Base-by-base conservation (phyloP, 768 basidiomycete genomes). In the Tricholoma matsutake region DNA sequence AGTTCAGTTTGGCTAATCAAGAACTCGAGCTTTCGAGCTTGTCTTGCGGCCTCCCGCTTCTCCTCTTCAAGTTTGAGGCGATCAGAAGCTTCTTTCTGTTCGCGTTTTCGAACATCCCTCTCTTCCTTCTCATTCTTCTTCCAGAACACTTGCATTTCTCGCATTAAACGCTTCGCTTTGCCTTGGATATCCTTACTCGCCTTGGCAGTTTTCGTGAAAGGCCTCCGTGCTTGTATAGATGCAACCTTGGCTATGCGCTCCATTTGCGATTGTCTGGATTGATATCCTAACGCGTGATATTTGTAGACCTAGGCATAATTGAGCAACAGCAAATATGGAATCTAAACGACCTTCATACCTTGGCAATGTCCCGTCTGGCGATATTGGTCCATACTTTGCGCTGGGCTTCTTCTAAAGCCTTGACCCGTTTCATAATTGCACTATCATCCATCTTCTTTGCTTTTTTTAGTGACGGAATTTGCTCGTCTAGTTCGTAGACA, bases 121-220 rank as follows among this genome's bases (percentile, higher is more conserved):
- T 98, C 96, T 72, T 96, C 94, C 68, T 94, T 94, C 75, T 98
- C 96, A 65, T 97, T 98, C 75, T 94, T 94, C 78, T 92, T 96
- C 94, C 94, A 97, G 76, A 96, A 95, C 18, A 94, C 86, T 62
- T 96, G 86, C 91, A 98, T 94, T 79, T 98, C 95, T 29, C 94
- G 87, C 91, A 94, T 93, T 39, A 96, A 78, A 41, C 92, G 85
- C 72, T 92, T 94, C 22, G 87, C 88, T 70, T 94, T 93, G 18
- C 86, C 85, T 71, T 94, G 92, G 2, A 86, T 78, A 63, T 95
- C 94, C 73, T 95, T 96, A 61, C 80, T 82, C 4, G 86, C 83
- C 71, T 92, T 94, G 11, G 88, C 82, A 1, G 90, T 88, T 67
- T 86, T 86, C 8, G 81, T 83, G 64, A 86, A 88, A 0, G 91